Conservation (phyloP, 805 yeast genomes). For the Candida insectorum region DNA sequence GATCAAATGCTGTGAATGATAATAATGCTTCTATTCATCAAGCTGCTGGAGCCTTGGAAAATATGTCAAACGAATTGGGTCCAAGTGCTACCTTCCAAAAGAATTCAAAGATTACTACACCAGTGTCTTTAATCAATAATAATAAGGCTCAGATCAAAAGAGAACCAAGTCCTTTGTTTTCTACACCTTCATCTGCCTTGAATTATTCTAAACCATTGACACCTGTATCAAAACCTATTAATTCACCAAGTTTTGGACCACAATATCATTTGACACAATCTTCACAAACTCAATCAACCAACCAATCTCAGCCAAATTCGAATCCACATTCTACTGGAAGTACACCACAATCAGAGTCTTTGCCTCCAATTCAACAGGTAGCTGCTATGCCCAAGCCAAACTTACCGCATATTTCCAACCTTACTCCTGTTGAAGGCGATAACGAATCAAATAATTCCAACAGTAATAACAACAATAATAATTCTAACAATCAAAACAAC, state of each 20-base stretch:
- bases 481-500: neutral
- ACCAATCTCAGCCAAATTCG: neutral
- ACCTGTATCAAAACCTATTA: conserved; percentile 8
- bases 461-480: neutral
- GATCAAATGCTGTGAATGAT: conserved; percentile 12
- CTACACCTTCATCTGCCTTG: conserved; percentile 39
- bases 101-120: conserved; percentile 12
- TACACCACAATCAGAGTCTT: conserved; percentile 10
- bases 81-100: conserved; percentile 41
- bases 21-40: conserved; percentile 20
- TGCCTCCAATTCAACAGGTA: conserved; percentile 26
- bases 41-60: conserved; percentile 45
- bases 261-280: conserved; percentile 26
- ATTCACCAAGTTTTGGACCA: conserved; percentile 46
- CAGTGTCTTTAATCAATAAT: conserved; percentile 34
- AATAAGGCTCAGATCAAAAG: conserved; percentile 10
- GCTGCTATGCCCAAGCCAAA: conserved; percentile 13
- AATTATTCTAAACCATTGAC: conserved; percentile 7
- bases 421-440: neutral
- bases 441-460: conserved; percentile 3
- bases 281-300: too few species aligned
- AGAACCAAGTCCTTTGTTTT: conserved; percentile 17
- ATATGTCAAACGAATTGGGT: conserved; percentile 41
- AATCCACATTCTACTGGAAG: neutral
- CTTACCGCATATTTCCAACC: conserved; percentile 26